phyloP scores from a whole-genome alignment of 371 early-diverging fungal species.

The Sporodiniella umbellata region DNA sequence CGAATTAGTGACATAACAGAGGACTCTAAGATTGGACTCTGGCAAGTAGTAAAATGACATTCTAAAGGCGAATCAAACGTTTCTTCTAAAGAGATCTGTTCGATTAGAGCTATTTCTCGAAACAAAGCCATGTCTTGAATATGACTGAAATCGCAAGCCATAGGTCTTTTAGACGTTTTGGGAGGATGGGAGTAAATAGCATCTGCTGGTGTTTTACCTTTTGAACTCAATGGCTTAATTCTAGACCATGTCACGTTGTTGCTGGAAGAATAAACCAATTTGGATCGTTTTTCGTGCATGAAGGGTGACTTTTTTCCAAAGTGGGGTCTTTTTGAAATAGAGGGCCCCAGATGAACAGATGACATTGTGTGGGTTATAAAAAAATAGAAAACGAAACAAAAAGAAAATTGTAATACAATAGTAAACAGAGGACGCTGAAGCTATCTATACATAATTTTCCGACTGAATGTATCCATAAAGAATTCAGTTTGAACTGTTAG shows the following conservation, averaged over 20 bases:
- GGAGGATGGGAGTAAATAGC: neutral
- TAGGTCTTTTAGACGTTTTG: no score
- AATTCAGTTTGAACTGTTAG: no score
- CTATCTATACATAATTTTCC: no score
- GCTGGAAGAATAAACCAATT: neutral
- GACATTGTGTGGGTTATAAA: constrained; percentile 3
- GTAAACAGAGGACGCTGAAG: no score
- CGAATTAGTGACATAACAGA: constrained; percentile 3
- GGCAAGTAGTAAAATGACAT: neutral
- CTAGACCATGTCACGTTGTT: neutral
- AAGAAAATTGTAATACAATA: no score
- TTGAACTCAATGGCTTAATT: constrained; percentile 2
- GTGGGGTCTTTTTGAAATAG: neutral
- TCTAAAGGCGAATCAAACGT: neutral
- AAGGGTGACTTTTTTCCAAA: neutral
- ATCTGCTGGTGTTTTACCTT: constrained; percentile 1
- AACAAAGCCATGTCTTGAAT: no score
- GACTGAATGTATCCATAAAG: no score
- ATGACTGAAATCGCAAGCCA: no score
- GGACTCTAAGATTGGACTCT: neutral
- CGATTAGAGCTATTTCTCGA: no score
- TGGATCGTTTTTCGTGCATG: neutral
- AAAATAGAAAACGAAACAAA: no score
- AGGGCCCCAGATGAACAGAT: neutral
- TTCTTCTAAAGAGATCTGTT: no score